These are phyloP conservation scores for Tricholoma sp. DNA, from an alignment of 768 basidiomycete species.

Conservation along the genomic window DNA sequence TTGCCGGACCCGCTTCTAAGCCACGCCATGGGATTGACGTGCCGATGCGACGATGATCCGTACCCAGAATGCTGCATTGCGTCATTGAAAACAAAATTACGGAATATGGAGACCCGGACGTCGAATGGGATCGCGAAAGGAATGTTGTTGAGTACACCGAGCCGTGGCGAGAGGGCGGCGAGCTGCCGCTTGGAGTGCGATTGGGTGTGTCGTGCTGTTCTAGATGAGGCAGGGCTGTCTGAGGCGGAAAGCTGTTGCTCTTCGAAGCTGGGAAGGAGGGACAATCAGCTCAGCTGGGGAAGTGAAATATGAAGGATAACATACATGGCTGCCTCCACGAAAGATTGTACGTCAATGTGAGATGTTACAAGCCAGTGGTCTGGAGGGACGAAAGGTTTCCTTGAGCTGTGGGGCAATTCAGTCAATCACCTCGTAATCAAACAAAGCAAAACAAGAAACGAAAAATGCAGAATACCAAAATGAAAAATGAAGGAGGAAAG, in stretches of 20 bases:
- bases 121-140: conserved; percentile 95
- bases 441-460: conserved; percentile 1
- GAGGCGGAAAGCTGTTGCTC: conserved; percentile 46
- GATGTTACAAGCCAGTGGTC: conserved; percentile 78
- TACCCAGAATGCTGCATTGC: conserved; percentile 16
- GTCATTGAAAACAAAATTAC: conserved; percentile 75
- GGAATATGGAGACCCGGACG: conserved; percentile 84
- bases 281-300: background rate
- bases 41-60: background rate
- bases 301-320: conserved; percentile 18
- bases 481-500: too few species aligned
- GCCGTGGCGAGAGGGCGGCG: conserved; percentile 72
- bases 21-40: background rate
- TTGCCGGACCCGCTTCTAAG: conserved; percentile 14
- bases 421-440: background rate
- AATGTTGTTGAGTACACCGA: conserved; percentile 91
- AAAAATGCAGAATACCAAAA: too few species aligned
- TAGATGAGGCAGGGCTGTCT: background rate
- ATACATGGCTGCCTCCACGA: conserved; percentile 84
- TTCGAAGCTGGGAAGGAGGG: conserved; percentile 45
- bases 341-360: conserved; percentile 45
- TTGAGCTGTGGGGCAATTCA: conserved; percentile 48
- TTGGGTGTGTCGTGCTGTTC: background rate
- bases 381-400: conserved; percentile 74
- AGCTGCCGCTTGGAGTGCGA: conserved; percentile 52